Percentiles rank a stretch among this genome's conserved stretches.
phyloP scores from a whole-genome alignment of 352 stramenopile species.

The Globisporangium middletonii region DNA sequence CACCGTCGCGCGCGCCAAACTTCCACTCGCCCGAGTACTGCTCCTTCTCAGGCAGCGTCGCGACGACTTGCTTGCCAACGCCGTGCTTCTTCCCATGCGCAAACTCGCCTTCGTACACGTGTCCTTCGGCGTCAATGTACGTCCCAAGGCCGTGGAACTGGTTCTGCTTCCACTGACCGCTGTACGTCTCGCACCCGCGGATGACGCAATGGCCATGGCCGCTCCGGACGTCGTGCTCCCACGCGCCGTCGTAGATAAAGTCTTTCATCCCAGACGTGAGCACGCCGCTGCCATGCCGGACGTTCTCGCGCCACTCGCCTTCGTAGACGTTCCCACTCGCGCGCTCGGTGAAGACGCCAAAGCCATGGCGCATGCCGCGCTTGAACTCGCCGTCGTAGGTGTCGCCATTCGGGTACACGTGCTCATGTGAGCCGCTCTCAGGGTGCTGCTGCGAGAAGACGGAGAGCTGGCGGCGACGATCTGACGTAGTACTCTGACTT shows the following conservation, averaged over 20 bases:
- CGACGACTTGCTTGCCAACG: constrained; percentile 41
- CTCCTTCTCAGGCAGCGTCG: constrained; percentile 17
- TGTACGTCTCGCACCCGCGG: constrained; percentile 68
- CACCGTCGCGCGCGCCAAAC: constrained; percentile 41
- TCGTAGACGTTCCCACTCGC: constrained; percentile 66
- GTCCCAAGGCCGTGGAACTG: constrained; percentile 74
- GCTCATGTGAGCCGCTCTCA: constrained; percentile 25
- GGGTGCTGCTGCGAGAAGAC: constrained; percentile 17
- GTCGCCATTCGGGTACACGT: constrained; percentile 62
- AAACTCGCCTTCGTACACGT: constrained; percentile 84
- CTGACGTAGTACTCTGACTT: neutral
- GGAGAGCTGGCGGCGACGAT: constrained; percentile 3
- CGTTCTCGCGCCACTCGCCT: constrained; percentile 54
- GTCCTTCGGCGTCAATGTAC: constrained; percentile 76
- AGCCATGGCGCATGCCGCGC: constrained; percentile 35
- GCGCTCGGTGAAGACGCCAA: constrained; percentile 56
- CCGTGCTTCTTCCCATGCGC: constrained; percentile 67
- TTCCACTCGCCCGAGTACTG: constrained; percentile 66
- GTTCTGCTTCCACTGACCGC: constrained; percentile 60
- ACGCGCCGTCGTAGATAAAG: constrained; percentile 81
- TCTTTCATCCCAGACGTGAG: constrained; percentile 66
- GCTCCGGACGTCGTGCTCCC: constrained; percentile 44
- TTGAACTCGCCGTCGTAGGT: constrained; percentile 69
- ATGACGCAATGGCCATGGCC: constrained; percentile 78
- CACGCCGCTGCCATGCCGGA: constrained; percentile 56